Evolutionary conservation across 2,329 filamentous ascomycete genomes (phyloP).

Genomic region (Fusarium robinianum): DNA sequence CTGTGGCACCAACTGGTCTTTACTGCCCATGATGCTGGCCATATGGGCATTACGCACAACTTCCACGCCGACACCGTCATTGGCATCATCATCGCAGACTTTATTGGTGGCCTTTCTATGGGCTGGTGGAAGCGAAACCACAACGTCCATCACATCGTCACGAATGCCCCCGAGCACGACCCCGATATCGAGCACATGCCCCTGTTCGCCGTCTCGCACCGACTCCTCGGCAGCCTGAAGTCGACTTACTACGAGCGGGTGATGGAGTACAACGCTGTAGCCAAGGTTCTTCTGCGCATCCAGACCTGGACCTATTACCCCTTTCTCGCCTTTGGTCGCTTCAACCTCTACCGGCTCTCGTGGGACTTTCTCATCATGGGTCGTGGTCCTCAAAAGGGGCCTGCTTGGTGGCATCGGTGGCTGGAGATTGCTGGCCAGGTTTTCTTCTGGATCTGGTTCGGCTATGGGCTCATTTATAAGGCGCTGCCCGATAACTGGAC

Average conservation of each 20-base stretch:
- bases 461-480: slow-evolving; percentile 78
- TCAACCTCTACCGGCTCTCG: slow-evolving; percentile 84
- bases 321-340: slow-evolving; percentile 77
- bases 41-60: slow-evolving; percentile 95
- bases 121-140: slow-evolving; percentile 98
- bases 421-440: slow-evolving; percentile 76
- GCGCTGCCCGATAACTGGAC: slow-evolving; percentile 70
- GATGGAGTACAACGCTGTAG: slow-evolving; percentile 77
- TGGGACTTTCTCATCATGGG: slow-evolving; percentile 76
- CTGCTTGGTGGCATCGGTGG: slow-evolving; percentile 81
- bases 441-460: slow-evolving; percentile 88
- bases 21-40: slow-evolving; percentile 90
- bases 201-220: slow-evolving; percentile 84
- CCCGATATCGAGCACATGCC: slow-evolving; percentile 93
- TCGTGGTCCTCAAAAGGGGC: slow-evolving; percentile 72
- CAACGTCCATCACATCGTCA: slow-evolving; percentile 96
- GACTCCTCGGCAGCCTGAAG: slow-evolving; percentile 71
- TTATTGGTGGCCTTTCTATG: slow-evolving; percentile 82
- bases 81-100: slow-evolving; percentile 89
- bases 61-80: slow-evolving; percentile 83
- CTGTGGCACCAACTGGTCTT: slow-evolving; percentile 97
- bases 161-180: slow-evolving; percentile 93
- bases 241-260: slow-evolving; percentile 84
- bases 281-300: slow-evolving; percentile 70
- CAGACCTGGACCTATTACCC: slow-evolving; percentile 86